These are phyloP conservation scores for barrel medic (Medicago truncatula) DNA, from an alignment of 306 rosid species.

Conservation along the genomic window DNA sequence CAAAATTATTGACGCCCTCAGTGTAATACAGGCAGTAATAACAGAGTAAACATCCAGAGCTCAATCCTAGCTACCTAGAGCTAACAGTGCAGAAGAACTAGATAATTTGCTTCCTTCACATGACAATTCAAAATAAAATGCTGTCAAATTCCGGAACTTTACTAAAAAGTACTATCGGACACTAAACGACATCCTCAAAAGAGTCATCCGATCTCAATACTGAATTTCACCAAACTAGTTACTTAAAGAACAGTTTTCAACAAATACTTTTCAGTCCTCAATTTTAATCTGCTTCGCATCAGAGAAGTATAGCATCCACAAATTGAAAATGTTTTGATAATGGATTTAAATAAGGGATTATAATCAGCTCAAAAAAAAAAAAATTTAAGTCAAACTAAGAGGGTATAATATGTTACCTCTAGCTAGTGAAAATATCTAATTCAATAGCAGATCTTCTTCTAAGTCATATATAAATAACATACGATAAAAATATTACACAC, in stretches of 20 bases:
- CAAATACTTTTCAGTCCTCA: conserved; percentile 27
- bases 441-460: conserved; percentile 14
- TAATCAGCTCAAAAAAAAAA: too few relatives aligned
- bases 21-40: conserved; percentile 1
- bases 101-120: conserved; percentile 16
- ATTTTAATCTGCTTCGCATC: conserved; percentile 21
- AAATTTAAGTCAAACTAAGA: background rate
- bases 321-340: conserved; percentile 16
- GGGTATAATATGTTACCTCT: conserved; percentile 1
- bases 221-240: background rate
- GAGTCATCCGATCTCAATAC: conserved; percentile 3
- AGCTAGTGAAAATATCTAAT: conserved; percentile 29
- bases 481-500: background rate
- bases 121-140: conserved; percentile 27
- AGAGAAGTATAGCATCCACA: conserved; percentile 31
- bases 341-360: background rate
- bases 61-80: background rate
- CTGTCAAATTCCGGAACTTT: conserved; percentile 7
- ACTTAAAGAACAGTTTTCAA: background rate
- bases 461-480: background rate
- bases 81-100: conserved; percentile 19
- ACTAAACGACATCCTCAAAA: conserved; percentile 13
- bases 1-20: background rate
- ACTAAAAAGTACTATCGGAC: background rate
- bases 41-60: conserved; percentile 13